These are phyloP conservation scores for Boehmeria nivea DNA, from an alignment of 306 rosid species.

Conservation along the genomic window DNA sequence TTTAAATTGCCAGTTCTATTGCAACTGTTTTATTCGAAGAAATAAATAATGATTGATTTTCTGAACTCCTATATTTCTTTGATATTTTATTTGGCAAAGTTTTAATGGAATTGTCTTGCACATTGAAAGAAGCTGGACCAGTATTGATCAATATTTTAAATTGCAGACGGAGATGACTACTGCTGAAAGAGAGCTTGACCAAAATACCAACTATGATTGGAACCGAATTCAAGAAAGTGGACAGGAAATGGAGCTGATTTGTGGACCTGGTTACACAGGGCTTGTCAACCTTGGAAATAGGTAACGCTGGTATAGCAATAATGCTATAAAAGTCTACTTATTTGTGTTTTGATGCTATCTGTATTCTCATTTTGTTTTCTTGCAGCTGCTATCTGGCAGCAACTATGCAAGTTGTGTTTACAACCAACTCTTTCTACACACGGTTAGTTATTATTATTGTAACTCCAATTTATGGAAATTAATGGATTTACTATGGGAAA, in stretches of 20 bases:
- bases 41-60: too few relatives aligned
- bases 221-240: constrained; percentile 96
- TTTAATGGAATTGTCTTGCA: not conserved
- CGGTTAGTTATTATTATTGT: constrained; percentile 33
- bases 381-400: constrained; percentile 97
- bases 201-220: constrained; percentile 95
- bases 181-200: constrained; percentile 98
- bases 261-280: constrained; percentile 94
- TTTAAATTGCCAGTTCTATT: not conserved
- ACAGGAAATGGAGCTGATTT: constrained; percentile 75
- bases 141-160: constrained; percentile 8
- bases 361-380: constrained; percentile 31
- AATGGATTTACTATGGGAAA: not conserved
- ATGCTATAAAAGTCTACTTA: constrained; percentile 1
- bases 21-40: too few relatives aligned
- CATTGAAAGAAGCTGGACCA: not conserved
- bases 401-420: constrained; percentile 83
- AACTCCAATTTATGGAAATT: not conserved
- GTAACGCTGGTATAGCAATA: constrained; percentile 39
- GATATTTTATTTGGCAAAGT: not conserved
- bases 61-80: not conserved
- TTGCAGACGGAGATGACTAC: constrained; percentile 97
- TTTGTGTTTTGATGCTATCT: constrained; percentile 2
- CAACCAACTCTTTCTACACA: constrained; percentile 61
- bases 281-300: constrained; percentile 95